A percentile compares a stretch with the other conserved stretches of the same genome.
Conservation (phyloP, 2,329 filamentous ascomycete genomes). For the Phyllosticta citrichinensis region DNA sequence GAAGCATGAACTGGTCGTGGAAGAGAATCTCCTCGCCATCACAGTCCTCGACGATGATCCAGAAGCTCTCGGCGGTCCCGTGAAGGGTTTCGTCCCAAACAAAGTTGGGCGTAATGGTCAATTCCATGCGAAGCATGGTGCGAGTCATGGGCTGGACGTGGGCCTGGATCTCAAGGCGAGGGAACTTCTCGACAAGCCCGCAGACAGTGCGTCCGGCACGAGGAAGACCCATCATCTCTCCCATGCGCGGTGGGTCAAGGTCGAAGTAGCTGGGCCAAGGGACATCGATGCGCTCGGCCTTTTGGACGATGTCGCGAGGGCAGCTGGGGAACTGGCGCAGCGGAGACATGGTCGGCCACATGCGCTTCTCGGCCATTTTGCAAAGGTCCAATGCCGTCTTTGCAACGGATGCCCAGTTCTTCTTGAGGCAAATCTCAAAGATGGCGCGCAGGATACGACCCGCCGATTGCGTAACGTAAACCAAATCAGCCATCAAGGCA, state of each 20-base stretch:
- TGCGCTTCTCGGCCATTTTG: constrained; percentile 98
- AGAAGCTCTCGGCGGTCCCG: constrained; percentile 83
- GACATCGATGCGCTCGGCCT: constrained; percentile 90
- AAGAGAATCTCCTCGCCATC: constrained; percentile 94
- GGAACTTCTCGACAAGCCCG: constrained; percentile 81
- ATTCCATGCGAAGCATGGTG: constrained; percentile 80
- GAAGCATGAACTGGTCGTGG: constrained; percentile 87
- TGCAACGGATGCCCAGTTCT: constrained; percentile 88
- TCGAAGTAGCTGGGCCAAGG: constrained; percentile 93
- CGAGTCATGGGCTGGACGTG: constrained; percentile 91
- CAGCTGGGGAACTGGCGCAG: constrained; percentile 81
- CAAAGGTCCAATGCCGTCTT: constrained; percentile 89
- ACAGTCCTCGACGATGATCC: constrained; percentile 95
- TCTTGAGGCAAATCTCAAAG: constrained; percentile 95
- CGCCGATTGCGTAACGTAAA: constrained; percentile 96
- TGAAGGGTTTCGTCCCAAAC: constrained; percentile 90
- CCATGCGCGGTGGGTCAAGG: constrained; percentile 91
- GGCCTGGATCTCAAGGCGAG: constrained; percentile 82
- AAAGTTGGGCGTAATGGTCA: constrained; percentile 89
- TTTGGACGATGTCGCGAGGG: constrained; percentile 75
- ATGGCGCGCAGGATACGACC: constrained; percentile 91
- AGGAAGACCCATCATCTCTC: constrained; percentile 82
- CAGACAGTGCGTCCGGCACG: constrained; percentile 82
- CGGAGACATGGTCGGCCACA: constrained; percentile 99
- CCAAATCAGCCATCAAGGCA: constrained; percentile 94